Base-by-base conservation (phyloP, 805 yeast species). In the Teunomyces lycoperdinae region DNA sequence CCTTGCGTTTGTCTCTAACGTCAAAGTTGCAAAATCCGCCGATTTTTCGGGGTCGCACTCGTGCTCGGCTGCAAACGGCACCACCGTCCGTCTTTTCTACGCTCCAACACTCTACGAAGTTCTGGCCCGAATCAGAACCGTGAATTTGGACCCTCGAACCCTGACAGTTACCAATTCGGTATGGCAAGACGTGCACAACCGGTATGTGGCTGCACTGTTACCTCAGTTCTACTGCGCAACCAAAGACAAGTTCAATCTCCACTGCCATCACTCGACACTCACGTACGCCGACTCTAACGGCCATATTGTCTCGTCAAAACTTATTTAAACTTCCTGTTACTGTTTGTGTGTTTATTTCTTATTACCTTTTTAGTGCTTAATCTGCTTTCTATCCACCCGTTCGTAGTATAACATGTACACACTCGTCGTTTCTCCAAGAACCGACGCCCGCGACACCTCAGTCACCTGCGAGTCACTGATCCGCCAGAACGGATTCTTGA, bases 321-420 rank as follows among this genome's bases (percentile, higher is more conserved):
- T 30, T 9, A 28, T 28, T 26, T 9, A 26, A 9, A 16, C 8
- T 8, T 11, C 16, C 28, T n/a, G 28, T 20, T 26, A 8, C 5
- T 10, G 41, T 9, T 2, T 3, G 7, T 9, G 3, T 10, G 28
- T 20, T 20, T 26, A 20, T 20, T 20, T 20, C 24, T 20, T 20
- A 20, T 20, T 20, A 20, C 5, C 24, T 4, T 20, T 34, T 16
- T 11, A 17, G 13, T 34, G 31, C 49, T 47, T 52, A 38, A 52
- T 48, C 32, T 49, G 53, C 32, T 45, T 49, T n/a, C 53, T 43
- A 31, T 52, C 78, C 16, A 73, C 67, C 50, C 79, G 68, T 61
- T 91, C 96, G 60, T 87, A 94, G 58, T 87, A 85, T 45, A 92
- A 68, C 86, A 92, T 79, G 65, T 92, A 92, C 1, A 82, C 96